Conservation (phyloP, 2,329 filamentous ascomycete genomes). For the Penicillium hesseltinei region DNA sequence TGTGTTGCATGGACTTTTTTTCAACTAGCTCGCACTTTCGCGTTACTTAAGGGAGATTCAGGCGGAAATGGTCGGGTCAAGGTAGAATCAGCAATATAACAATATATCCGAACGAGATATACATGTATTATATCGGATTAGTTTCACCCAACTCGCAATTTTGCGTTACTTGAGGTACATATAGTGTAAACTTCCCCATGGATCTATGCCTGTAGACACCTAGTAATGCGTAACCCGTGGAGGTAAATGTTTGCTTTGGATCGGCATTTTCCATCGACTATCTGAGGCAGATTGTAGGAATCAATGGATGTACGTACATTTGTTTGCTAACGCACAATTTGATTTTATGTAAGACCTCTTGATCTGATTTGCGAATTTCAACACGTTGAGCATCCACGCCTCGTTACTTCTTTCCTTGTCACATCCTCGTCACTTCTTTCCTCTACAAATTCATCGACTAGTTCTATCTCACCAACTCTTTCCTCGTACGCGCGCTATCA, state of each 20-base stretch:
- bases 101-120: no score
- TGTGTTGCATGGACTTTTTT: no score
- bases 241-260: neutral
- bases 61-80: neutral
- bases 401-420: neutral
- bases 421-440: no score
- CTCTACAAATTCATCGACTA: neutral
- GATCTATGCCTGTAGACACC: neutral
- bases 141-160: neutral
- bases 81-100: no score
- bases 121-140: no score
- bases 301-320: neutral
- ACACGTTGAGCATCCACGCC: neutral
- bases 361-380: neutral
- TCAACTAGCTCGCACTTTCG: no score
- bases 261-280: no score
- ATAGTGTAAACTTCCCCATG: neutral
- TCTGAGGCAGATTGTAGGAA: neutral
- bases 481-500: neutral
- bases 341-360: neutral
- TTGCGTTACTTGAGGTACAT: neutral
- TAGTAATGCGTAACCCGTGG: neutral
- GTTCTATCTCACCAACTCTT: neutral
- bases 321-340: neutral
- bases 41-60: neutral